Evolutionary conservation across 164 flowering plant species (phyloP).

Genomic region (Cinnamomum chago): DNA sequence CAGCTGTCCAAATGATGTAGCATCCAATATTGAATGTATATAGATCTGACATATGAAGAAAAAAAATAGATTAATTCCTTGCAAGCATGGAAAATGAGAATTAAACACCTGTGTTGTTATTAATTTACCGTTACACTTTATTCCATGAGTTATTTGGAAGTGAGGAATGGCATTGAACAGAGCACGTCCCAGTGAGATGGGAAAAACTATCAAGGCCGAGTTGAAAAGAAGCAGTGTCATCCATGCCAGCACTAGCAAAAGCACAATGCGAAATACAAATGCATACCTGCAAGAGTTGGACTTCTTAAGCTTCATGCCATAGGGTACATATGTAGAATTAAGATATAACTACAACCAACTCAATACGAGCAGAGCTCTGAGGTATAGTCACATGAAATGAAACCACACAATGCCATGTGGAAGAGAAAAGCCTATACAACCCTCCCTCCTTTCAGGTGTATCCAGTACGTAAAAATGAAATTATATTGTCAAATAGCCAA

Average conservation of each 20-base stretch:
- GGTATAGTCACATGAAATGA: no score
- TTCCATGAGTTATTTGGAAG: conserved; percentile 92
- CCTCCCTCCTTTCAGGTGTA: no score
- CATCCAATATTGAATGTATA: conserved; percentile 94
- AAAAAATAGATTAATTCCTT: conserved; percentile 2
- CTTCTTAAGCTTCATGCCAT: neutral
- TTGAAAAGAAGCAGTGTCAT: conserved; percentile 90
- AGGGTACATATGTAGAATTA: neutral
- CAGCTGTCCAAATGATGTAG: conserved; percentile 78
- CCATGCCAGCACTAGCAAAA: conserved; percentile 90
- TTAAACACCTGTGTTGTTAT: neutral
- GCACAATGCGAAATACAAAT: conserved; percentile 87
- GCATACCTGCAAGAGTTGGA: conserved; percentile 56
- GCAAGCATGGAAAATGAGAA: conserved; percentile 1
- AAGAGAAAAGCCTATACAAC: no score
- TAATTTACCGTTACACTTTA: conserved; percentile 86
- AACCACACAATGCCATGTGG: no score
- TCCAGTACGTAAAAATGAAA: no score
- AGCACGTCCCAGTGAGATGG: conserved; percentile 80
- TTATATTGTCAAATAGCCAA: no score
- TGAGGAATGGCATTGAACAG: conserved; percentile 80
- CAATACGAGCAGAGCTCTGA: no score
- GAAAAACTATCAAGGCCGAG: conserved; percentile 79
- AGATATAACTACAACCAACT: no score
- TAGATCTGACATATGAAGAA: conserved; percentile 41